Percentiles rank a stretch among this genome's conserved stretches.
These are phyloP conservation scores for Arctostaphylos glauca DNA, from an alignment of 148 eudicot species.

Conservation along the genomic window DNA sequence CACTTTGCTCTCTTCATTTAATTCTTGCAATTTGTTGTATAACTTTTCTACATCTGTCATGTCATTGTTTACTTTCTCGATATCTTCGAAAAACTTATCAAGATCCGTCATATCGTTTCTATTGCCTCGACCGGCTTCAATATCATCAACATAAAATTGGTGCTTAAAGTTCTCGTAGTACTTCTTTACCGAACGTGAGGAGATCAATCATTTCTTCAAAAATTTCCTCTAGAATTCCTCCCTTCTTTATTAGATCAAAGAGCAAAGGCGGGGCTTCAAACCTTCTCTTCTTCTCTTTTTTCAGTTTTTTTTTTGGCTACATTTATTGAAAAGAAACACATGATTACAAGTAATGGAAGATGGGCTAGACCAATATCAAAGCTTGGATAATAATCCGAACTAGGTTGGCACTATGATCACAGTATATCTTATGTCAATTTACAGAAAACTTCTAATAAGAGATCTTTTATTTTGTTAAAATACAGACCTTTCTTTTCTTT, in stretches of 20 bases:
- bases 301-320: no score
- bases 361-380: no score
- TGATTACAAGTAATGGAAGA: no score
- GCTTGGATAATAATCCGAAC: no score
- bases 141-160: conserved; percentile 40
- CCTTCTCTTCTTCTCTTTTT: no score
- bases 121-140: conserved; percentile 34
- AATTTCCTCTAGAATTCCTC: neutral
- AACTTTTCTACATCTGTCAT: conserved; percentile 54
- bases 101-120: conserved; percentile 42
- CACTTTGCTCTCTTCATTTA: conserved; percentile 55
- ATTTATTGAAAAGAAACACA: no score
- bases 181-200: conserved; percentile 58
- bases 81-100: conserved; percentile 59
- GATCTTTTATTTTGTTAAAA: no score
- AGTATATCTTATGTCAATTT: no score
- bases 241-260: neutral
- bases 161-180: conserved; percentile 50
- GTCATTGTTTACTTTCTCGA: conserved; percentile 63
- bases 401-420: no score
- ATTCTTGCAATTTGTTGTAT: conserved; percentile 56
- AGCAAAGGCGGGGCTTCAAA: neutral
- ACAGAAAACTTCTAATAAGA: no score
- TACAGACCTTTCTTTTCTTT: no score
- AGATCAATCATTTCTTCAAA: conserved; percentile 57